Percentiles rank a stretch among this genome's conserved stretches.
Evolutionary conservation across 768 basidiomycete genomes (phyloP).

Genomic region (Podaxis carcinomalis): DNA sequence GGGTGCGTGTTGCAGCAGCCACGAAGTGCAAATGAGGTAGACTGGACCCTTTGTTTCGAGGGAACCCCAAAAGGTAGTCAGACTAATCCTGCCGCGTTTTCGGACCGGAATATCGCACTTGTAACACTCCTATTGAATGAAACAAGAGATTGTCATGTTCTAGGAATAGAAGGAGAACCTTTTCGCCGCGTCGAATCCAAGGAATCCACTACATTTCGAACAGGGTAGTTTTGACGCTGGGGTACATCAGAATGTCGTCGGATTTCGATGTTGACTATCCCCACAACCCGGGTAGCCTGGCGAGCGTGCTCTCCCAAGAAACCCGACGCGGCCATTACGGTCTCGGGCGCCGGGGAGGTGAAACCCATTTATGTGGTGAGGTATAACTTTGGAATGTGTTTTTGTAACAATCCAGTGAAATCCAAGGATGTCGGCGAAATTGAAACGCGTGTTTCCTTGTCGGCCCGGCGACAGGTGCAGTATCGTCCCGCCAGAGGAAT

Average conservation of each 20-base stretch:
- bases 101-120: not conserved
- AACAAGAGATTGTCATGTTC: not conserved
- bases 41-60: not conserved
- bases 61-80: not conserved
- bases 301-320: not conserved
- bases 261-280: not conserved
- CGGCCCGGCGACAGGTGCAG: not conserved
- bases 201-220: not conserved
- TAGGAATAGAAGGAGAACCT: not conserved
- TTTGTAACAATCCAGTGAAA: not conserved
- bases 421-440: not conserved
- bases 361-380: not conserved
- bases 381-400: not conserved
- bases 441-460: not conserved
- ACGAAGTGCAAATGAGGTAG: not conserved
- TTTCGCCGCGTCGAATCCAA: constrained; percentile 4
- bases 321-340: not conserved
- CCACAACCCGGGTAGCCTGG: not conserved
- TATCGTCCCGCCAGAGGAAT: not conserved
- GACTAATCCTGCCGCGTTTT: not conserved
- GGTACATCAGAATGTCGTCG: not conserved
- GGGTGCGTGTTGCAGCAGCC: not conserved
- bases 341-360: not conserved
- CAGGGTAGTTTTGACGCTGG: not conserved
- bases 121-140: not conserved